Base-by-base conservation (phyloP, 2,329 filamentous ascomycete species). In the Meredithiella fracta region DNA sequence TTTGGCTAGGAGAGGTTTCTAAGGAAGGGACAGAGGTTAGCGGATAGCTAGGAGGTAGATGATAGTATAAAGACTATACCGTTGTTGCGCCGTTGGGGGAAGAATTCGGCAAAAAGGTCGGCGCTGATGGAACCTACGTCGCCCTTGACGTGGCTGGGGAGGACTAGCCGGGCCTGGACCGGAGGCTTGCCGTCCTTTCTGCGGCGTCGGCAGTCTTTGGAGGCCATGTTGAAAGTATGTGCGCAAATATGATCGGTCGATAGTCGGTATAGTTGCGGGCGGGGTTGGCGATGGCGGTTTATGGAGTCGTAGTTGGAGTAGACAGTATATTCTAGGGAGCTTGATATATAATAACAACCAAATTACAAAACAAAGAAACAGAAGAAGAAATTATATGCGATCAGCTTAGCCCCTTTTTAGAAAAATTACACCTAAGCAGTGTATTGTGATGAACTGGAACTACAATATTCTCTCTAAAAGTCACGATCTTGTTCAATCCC, bases 91-190 rank as follows among this genome's bases (percentile, higher is more conserved):
- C 47, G 49, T 23, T 53, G 71, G 60, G 86, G 82, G 69, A 94
- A 89, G 53, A 97, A 76, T 65, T 94, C 85, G 50, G 77, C 73
- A 64, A 90, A 88, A 53, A 98, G 75, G 67, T 95, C 88, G 63
- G 88, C 83, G 11, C 91, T 95, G 54, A 97, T 69, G 61, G 92
- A 78, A 60, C 89, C 92, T 60, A 90, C 77, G 65, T 95, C 87
- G 54, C 86, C 87, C 69, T 84, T 86, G 63, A 94, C 75, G 67
- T 85, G 83, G 65, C 89, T 85, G 68, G 95, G 89, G 57, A 96
- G 79, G 38, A 94, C 77, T 53, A 97, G 74, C 58, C 85, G 82
- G 57, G 88, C 90, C 58, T 86, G 77, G 58, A 94, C 75, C 47
- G 90, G 77, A 6, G 85, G 77, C 67, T 86, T 89, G 67, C 92